These are phyloP conservation scores for Scedosporium boydii DNA, from an alignment of 2,329 filamentous ascomycete genomes.

Conservation along the genomic window DNA sequence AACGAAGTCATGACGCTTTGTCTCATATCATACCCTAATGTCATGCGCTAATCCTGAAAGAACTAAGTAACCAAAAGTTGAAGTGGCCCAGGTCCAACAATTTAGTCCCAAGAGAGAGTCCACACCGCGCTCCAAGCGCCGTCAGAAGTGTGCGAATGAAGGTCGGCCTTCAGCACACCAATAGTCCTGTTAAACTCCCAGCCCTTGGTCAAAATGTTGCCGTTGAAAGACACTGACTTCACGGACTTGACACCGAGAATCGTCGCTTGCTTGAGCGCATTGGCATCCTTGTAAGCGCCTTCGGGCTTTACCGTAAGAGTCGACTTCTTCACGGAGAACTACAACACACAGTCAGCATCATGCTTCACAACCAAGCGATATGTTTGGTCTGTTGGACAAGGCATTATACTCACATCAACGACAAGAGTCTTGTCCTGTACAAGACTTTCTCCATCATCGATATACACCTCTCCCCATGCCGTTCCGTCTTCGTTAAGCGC, in stretches of 20 bases:
- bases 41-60: background rate
- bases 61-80: background rate
- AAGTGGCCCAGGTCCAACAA: background rate
- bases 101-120: constrained; percentile 41
- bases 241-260: constrained; percentile 45
- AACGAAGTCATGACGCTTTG: background rate
- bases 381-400: background rate
- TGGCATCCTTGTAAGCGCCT: constrained; percentile 46
- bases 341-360: background rate
- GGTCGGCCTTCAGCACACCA: constrained; percentile 39
- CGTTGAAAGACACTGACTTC: constrained; percentile 42
- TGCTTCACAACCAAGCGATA: background rate
- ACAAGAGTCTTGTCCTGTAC: constrained; percentile 45
- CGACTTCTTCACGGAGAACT: constrained; percentile 32
- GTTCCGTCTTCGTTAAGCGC: constrained; percentile 52
- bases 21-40: background rate
- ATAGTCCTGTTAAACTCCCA: constrained; percentile 39
- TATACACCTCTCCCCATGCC: constrained; percentile 59
- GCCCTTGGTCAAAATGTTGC: constrained; percentile 25
- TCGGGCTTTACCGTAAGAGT: constrained; percentile 35
- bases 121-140: constrained; percentile 52
- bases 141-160: constrained; percentile 35
- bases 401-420: constrained; percentile 30
- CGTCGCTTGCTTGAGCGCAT: constrained; percentile 52
- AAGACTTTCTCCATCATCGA: constrained; percentile 68